Base-by-base conservation (phyloP, 768 basidiomycete genomes). In the Chalciporus pseudorubinellus region DNA sequence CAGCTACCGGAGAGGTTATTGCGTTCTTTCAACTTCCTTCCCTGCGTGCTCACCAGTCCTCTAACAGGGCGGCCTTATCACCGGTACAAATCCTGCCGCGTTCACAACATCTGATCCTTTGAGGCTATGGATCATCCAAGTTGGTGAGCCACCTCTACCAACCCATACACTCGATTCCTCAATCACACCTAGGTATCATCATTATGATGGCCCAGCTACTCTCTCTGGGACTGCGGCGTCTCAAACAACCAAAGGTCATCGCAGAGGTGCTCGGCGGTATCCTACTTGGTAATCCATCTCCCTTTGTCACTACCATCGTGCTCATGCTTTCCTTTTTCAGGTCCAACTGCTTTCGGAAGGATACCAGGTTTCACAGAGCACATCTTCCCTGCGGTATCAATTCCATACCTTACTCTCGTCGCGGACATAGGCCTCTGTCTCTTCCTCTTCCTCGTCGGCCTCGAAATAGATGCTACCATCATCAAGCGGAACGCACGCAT, bases 371-470 rank as follows among this genome's bases (percentile, higher is more conserved):
- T 98, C 72, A 86, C 92, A 1, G 48, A 87, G 40, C 83, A 84
- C 64, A 84, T 97, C 48, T 98, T 98, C 67, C 93, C 95, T 0
- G 1, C 65, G 0, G 72, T 73, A 0, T 93, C 92, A 0, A 65
- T 79, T 6, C 77, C 92, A 0, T 95, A 86, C 65, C 83, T 98
- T 21, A 84, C 83, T 48, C 84, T 98, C 18, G 84, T 88, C 16
- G 90, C 95, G 13, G 90, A 92, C 59, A 90, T 98, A 55, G 95
- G 91, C 6, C 78, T 92, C 5, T 86, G 85, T 56, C 80, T 93
- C 39, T 94, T 92, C 71, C 80, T 98, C 13, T 98, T 97, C 73
- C 79, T 98, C 53, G 87, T 98, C 36, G 95, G 95, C 3, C 83
- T 95, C 29, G 90, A 92, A 73, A 94, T 97, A 51, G 97, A 98